phyloP scores from a whole-genome alignment of 768 basidiomycete species.

The Coprinopsis marcescibilis region DNA sequence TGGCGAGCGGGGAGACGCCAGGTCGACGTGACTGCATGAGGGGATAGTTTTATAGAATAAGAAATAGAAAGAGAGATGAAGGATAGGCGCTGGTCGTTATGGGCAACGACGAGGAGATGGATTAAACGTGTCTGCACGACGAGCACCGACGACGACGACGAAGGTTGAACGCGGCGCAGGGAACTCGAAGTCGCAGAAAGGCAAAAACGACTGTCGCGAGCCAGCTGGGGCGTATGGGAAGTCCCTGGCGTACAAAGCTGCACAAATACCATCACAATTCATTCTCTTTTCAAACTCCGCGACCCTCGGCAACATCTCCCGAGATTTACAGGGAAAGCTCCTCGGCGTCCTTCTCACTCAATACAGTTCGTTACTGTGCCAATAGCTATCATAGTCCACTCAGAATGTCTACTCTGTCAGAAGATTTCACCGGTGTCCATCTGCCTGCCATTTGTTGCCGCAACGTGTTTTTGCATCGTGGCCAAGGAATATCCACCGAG shows the following conservation, averaged over 20 bases:
- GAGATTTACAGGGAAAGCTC: not conserved
- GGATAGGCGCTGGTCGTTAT: slow-evolving; percentile 14
- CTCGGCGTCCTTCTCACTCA: not conserved
- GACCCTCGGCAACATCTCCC: not conserved
- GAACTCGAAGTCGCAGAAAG: slow-evolving; percentile 1
- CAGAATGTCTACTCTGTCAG: too few relatives aligned
- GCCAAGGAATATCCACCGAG: slow-evolving; percentile 7
- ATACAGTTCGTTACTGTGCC: too few relatives aligned
- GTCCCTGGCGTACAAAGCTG: slow-evolving; percentile 3
- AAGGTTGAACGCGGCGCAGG: slow-evolving; percentile 7
- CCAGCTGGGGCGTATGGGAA: slow-evolving; percentile 5
- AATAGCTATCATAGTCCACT: too few relatives aligned
- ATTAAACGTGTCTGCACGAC: slow-evolving; percentile 9
- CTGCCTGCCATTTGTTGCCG: slow-evolving; percentile 10
- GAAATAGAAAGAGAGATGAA: slow-evolving; percentile 25
- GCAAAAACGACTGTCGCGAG: slow-evolving; percentile 1
- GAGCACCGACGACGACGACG: slow-evolving; percentile 11
- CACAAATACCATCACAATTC: slow-evolving; percentile 5
- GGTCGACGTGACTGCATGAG: slow-evolving; percentile 49
- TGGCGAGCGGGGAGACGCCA: slow-evolving; percentile 49
- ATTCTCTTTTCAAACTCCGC: slow-evolving; percentile 9
- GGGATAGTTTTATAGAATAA: slow-evolving; percentile 23
- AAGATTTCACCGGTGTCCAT: too few relatives aligned
- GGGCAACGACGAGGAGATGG: slow-evolving; percentile 8
- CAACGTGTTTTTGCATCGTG: slow-evolving; percentile 41